Conservation (phyloP, 169 alveolate species). For the Cytauxzoon felis region DNA sequence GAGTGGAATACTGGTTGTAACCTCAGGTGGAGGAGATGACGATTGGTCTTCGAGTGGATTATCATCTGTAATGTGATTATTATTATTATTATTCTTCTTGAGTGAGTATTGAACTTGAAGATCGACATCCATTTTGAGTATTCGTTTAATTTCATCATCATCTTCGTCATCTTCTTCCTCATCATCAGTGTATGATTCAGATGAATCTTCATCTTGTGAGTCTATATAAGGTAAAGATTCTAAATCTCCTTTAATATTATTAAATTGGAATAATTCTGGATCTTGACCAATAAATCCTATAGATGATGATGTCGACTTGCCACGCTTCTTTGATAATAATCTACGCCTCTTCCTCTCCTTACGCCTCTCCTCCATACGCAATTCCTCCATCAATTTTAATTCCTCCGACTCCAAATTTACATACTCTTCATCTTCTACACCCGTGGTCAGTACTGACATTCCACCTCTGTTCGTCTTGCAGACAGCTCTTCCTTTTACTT, state of each 20-base stretch:
- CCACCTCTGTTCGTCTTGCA: conserved; percentile 37
- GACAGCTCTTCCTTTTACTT: too few species aligned
- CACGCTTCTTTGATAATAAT: conserved; percentile 66
- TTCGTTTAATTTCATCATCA: conserved; percentile 41
- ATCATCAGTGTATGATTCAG: neutral
- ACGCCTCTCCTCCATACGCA: conserved; percentile 55
- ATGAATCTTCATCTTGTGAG: neutral
- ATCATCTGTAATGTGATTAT: neutral
- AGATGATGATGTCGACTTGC: conserved; percentile 57
- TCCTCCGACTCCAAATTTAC: neutral
- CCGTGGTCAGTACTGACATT: conserved; percentile 51
- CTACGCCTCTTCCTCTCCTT: conserved; percentile 58
- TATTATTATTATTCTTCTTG: conserved; percentile 23
- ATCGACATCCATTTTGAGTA: conserved; percentile 54
- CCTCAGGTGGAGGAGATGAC: too few species aligned
- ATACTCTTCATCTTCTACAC: conserved; percentile 46
- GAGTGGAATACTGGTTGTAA: too few species aligned
- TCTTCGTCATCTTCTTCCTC: conserved; percentile 6
- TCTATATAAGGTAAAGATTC: conserved; percentile 7
- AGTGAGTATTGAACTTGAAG: conserved; percentile 63
- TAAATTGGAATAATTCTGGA: conserved; percentile 4
- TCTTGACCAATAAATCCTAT: conserved; percentile 60
- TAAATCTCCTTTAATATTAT: neutral
- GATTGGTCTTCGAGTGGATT: conserved; percentile 33
- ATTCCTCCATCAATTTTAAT: conserved; percentile 43